Base-by-base conservation (phyloP, 306 rosid genomes). In the Pueraria montana region DNA sequence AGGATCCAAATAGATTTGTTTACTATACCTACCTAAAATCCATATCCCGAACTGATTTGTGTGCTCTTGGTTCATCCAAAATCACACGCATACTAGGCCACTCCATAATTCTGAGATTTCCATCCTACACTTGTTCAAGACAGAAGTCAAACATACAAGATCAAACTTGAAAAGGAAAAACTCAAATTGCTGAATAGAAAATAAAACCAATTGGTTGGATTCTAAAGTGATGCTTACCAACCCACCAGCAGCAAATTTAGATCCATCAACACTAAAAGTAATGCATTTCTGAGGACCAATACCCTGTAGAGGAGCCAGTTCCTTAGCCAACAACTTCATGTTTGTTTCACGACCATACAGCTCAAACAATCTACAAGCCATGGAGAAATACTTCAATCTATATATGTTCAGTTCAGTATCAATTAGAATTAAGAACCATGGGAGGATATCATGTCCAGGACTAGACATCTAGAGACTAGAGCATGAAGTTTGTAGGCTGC, bases 161-260 rank as follows among this genome's bases (percentile, higher is more conserved):
- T 23, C 64, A 20, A 48, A 34, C 40, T 34, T 34, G 40, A 34
- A 34, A 34, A 34, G 40, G 40, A 34, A 34, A 34, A 34, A 62
- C 65, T 63, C 50, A 61, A 45, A 56, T 59, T 70, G 79, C 18
- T 14, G 24, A 42, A 56, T 34, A 50, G 24, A 48, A 77, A 38
- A 73, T 14, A 23, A 79, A 49, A 72, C 21, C 71, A 77, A 79
- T 40, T 36, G 20, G 40, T 72, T 43, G 81, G 63, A 80, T n/a
- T 75, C 2, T 14, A 77, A 21, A 38, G 58, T 48, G 55, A 63
- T 77, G 77, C 93, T 89, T 86, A 96, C 99, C 90, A 55, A 81
- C 14, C 97, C 97, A 11, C 99, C 99, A 49, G 93, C 89, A 64
- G 99, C 98, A 77, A 96, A 66, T 82, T 89, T 96, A 87, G 98